A percentile compares a stretch with the other conserved stretches of the same genome.
These are phyloP conservation scores for Xylariaceae sp. DNA, from an alignment of 2,329 filamentous ascomycete genomes.

Conservation along the genomic window DNA sequence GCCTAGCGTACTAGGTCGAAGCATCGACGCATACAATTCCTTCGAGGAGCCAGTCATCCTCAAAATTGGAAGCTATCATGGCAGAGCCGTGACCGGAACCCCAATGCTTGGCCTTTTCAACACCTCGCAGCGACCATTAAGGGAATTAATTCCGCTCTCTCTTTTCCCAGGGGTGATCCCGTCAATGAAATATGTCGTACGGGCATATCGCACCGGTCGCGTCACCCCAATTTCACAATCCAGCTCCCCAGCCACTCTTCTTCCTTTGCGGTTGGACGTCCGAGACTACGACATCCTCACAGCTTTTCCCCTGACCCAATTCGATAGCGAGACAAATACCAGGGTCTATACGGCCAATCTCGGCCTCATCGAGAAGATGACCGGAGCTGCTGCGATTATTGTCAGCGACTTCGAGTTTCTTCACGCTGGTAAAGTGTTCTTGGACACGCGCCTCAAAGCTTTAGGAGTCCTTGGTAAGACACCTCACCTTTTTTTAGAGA, in stretches of 20 bases:
- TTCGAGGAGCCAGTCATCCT: constrained; percentile 76
- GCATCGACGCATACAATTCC: constrained; percentile 71
- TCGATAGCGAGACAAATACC: constrained; percentile 49
- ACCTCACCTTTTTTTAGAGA: neutral
- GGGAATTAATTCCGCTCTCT: constrained; percentile 70
- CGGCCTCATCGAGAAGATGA: constrained; percentile 86
- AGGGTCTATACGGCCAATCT: constrained; percentile 66
- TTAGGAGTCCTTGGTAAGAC: constrained; percentile 70
- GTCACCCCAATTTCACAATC: constrained; percentile 57
- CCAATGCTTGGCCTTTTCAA: constrained; percentile 88
- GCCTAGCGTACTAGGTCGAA: constrained; percentile 73
- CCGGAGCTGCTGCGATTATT: constrained; percentile 77
- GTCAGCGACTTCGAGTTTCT: constrained; percentile 59
- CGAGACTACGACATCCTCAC: constrained; percentile 81
- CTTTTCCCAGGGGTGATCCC: constrained; percentile 72
- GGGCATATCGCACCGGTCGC: constrained; percentile 69
- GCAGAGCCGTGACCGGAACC: constrained; percentile 65
- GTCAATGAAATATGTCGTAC: constrained; percentile 67
- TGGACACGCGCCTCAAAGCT: constrained; percentile 76
- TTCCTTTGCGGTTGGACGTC: constrained; percentile 64
- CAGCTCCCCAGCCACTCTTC: constrained; percentile 50
- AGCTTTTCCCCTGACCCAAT: constrained; percentile 66
- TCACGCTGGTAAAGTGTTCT: constrained; percentile 60
- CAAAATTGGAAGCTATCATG: constrained; percentile 79
- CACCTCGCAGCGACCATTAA: constrained; percentile 62